Evolutionary conservation across 441 rosid species (phyloP).

Genomic region (Eruca vesicaria): DNA sequence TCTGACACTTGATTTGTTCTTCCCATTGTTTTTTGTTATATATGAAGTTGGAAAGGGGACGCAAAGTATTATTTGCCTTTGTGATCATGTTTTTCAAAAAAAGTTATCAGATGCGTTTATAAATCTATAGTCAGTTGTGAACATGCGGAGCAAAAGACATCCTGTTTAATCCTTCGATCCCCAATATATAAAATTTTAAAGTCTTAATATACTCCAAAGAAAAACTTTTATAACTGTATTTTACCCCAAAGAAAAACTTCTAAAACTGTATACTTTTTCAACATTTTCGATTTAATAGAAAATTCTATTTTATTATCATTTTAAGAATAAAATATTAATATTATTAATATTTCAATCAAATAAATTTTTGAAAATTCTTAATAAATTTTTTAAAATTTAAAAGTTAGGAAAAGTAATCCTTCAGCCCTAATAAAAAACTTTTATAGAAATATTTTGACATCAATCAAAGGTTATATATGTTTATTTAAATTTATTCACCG

Average conservation of each 20-base stretch:
- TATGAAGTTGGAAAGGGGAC: slow-evolving; percentile 16
- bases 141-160: background rate
- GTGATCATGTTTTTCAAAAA: background rate
- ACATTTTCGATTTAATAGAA: background rate
- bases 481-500: background rate
- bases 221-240: too few relatives aligned
- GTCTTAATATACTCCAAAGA: background rate
- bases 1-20: slow-evolving; percentile 10
- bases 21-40: background rate
- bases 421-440: too few relatives aligned
- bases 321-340: too few relatives aligned
- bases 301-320: too few relatives aligned
- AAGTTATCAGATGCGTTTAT: background rate
- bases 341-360: too few relatives aligned
- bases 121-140: background rate
- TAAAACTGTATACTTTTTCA: background rate
- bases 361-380: background rate
- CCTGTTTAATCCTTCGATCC: background rate
- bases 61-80: slow-evolving; percentile 23
- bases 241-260: too few relatives aligned
- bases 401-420: background rate
- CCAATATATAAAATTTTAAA: too few relatives aligned
- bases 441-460: background rate
- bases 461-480: background rate
- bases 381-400: too few relatives aligned